phyloP scores from a whole-genome alignment of 345 rosid genomes.

The Erodium maritimum region DNA sequence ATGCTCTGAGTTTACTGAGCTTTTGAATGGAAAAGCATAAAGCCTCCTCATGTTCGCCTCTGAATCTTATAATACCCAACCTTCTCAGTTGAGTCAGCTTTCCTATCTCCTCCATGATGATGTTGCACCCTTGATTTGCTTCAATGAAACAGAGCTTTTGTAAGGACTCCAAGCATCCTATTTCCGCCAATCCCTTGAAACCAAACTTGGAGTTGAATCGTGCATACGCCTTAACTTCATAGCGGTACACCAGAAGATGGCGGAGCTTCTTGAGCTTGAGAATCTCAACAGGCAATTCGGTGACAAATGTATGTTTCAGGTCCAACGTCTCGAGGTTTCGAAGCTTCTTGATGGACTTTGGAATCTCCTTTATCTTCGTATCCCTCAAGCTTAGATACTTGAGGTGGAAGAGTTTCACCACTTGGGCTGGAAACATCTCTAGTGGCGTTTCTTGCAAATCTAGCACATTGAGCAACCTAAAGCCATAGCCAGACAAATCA shows the following conservation, averaged over 20 bases:
- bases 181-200: constrained; percentile 14
- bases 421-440: constrained; percentile 22
- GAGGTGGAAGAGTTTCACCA: constrained; percentile 14
- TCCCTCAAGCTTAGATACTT: constrained; percentile 27
- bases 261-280: constrained; percentile 26
- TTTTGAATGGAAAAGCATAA: constrained; percentile 22
- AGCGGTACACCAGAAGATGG: constrained; percentile 26
- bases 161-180: constrained; percentile 21
- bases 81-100: constrained; percentile 24
- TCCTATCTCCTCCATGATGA: constrained; percentile 22
- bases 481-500: constrained; percentile 3
- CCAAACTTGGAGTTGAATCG: constrained; percentile 15
- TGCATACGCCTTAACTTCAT: constrained; percentile 17
- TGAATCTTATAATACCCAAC: constrained; percentile 26
- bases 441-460: constrained; percentile 25
- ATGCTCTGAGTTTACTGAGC: constrained; percentile 18
- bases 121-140: constrained; percentile 11
- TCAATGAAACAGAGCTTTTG: constrained; percentile 31
- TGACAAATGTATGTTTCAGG: constrained; percentile 29
- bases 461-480: constrained; percentile 26
- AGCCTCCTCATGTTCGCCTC: constrained; percentile 21
- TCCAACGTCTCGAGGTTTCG: constrained; percentile 33
- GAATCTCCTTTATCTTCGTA: constrained; percentile 21
- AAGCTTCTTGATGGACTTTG: constrained; percentile 29
- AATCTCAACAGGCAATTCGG: constrained; percentile 25